Evolutionary conservation across 2,329 filamentous ascomycete species (phyloP), one percentile per base, ranked within the genome.

Genomic region (Talaromyces albobiverticillius): DNA sequence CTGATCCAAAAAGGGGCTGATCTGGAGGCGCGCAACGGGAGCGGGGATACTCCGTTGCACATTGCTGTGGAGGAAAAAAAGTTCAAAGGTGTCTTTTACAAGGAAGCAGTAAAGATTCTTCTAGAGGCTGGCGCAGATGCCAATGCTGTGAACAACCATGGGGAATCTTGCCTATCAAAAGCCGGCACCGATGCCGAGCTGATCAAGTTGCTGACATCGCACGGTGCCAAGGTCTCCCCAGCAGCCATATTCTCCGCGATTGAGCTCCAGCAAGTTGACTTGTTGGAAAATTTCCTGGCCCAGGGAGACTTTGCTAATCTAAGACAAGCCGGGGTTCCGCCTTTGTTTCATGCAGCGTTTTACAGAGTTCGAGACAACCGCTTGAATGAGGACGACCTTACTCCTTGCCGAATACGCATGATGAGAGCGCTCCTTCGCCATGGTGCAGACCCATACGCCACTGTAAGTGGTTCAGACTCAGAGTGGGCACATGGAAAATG

Each of bases 381-480:
- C 16, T 11, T 31, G 8, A 49, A 29, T 14, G 34, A 40, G 10
- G 20, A 49, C n/a, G 40, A 43, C 18, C 32, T 49, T 40, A 29
- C 3, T 20, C 14, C 22, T 40, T 38, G 13, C 3, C 4, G 45
- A 29, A 36, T n/a, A 14, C 42, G 32, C 11, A 48, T 60, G 36
- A 53, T 58, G 46, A 45, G 22, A 23, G 26, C 34, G 13, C 52
- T 61, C 14, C 51, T 59, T 8, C 36, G 55, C 5, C 32, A 54
- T 53, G 57, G 53, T 16, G 59, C 57, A 51, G 41, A 60, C 25
- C 55, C 51, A 50, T 59, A 58, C 40, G 46, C 57, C 38, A 55
- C 53, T 34, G 20, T 13, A 41, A 16, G 31, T 29, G 42, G 20
- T 11, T 29, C 23, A 31, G 45, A 18, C 18, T 5, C 29, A n/a